phyloP scores from a whole-genome alignment of 1,284 basidiomycete genomes.

The Calocybe gambosa region DNA sequence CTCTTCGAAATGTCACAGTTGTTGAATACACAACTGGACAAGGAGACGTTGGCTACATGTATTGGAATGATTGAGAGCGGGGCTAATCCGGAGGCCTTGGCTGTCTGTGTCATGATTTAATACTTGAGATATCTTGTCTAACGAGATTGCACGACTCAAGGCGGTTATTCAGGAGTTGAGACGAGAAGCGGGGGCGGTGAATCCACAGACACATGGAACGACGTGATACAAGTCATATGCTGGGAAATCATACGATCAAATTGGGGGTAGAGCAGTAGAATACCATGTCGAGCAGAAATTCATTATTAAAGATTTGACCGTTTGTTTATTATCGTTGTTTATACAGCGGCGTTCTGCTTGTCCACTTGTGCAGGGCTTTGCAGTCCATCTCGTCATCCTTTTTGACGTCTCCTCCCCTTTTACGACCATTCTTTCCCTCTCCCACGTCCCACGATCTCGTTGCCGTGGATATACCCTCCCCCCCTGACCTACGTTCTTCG shows the following conservation, averaged over 20 bases:
- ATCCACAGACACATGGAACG: slow-evolving; percentile 14
- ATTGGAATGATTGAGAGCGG: slow-evolving; percentile 82
- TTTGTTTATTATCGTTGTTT: too few relatives aligned
- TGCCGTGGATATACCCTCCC: slow-evolving; percentile 1
- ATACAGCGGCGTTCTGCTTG: background rate
- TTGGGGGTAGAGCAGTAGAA: too few relatives aligned
- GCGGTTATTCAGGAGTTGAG: slow-evolving; percentile 72
- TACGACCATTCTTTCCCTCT: slow-evolving; percentile 4
- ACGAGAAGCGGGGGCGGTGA: slow-evolving; percentile 47
- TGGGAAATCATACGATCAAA: slow-evolving; percentile 1
- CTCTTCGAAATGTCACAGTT: slow-evolving; percentile 79
- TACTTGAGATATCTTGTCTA: slow-evolving; percentile 2
- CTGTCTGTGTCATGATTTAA: slow-evolving; percentile 44
- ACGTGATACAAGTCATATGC: background rate
- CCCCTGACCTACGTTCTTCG: slow-evolving; percentile 5
- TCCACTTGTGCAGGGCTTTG: background rate
- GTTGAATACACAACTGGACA: slow-evolving; percentile 76
- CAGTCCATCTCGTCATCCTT: background rate
- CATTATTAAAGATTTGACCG: too few relatives aligned
- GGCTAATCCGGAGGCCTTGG: slow-evolving; percentile 80
- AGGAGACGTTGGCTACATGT: slow-evolving; percentile 77
- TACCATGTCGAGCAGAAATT: background rate
- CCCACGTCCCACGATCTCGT: slow-evolving; percentile 3
- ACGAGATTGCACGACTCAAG: slow-evolving; percentile 28
- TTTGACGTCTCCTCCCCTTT: background rate